phyloP scores from a whole-genome alignment of 2,329 filamentous ascomycete genomes.

The Fusarium decemcellulare region DNA sequence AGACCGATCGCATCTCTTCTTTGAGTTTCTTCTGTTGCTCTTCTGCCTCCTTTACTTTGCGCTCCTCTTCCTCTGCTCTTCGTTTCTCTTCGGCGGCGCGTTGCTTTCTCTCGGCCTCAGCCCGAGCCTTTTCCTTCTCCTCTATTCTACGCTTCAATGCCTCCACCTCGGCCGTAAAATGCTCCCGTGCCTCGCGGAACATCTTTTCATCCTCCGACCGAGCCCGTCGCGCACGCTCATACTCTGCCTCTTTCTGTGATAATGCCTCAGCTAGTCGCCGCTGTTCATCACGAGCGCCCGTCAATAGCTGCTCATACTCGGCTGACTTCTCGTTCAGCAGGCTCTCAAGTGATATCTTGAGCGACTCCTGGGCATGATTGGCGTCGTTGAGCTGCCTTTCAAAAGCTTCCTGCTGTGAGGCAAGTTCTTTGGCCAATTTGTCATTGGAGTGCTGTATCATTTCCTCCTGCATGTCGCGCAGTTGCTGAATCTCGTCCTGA shows the following conservation, averaged over 20 bases:
- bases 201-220: not conserved
- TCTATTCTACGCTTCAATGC: not conserved
- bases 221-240: not conserved
- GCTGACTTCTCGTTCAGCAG: not conserved
- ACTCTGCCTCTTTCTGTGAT: not conserved
- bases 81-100: not conserved
- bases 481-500: not conserved
- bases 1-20: not conserved
- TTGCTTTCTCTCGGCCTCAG: not conserved
- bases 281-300: not conserved
- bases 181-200: not conserved
- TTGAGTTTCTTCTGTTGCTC: not conserved
- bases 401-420: not conserved
- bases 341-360: slow-evolving; percentile 1
- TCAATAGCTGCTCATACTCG: not conserved
- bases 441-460: slow-evolving; percentile 1
- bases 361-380: not conserved
- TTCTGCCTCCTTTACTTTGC: not conserved
- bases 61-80: not conserved
- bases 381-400: not conserved
- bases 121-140: not conserved
- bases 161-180: not conserved
- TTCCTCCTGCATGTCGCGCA: not conserved
- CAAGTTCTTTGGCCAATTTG: not conserved
- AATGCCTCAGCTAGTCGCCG: not conserved